A percentile compares a stretch with the other conserved stretches of the same genome.
Evolutionary conservation across 1,284 basidiomycete species (phyloP).

Genomic region (Gymnopus androsaceus): DNA sequence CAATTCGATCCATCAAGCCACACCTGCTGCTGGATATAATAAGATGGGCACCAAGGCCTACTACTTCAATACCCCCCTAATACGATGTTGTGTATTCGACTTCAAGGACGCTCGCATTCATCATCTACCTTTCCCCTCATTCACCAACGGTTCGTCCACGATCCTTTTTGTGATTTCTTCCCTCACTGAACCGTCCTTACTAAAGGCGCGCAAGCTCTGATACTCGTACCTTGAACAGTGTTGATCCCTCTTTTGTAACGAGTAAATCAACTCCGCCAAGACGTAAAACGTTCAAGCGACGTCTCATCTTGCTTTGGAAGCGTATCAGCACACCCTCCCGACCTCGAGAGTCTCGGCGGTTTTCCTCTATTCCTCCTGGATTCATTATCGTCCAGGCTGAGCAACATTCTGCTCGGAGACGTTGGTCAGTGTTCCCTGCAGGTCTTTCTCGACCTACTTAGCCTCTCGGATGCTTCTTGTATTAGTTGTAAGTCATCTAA

Average conservation of each 20-base stretch:
- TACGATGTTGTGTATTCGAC: background rate
- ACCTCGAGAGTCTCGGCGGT: constrained; percentile 28
- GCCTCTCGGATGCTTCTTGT: too few species aligned
- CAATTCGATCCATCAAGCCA: background rate
- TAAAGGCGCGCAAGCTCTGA: background rate
- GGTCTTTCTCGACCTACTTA: too few species aligned
- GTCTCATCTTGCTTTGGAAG: constrained; percentile 32
- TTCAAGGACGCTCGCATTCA: background rate
- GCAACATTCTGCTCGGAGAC: background rate
- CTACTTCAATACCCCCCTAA: too few species aligned
- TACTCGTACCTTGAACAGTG: background rate
- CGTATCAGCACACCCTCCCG: constrained; percentile 22
- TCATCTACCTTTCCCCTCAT: background rate
- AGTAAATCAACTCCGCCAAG: background rate
- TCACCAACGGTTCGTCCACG: background rate
- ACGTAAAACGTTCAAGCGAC: constrained; percentile 23
- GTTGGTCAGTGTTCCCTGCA: background rate
- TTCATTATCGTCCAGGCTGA: constrained; percentile 28
- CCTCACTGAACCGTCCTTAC: background rate
- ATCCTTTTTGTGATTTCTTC: background rate
- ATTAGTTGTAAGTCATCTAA: too few species aligned
- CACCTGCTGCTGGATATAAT: background rate
- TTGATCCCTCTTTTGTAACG: background rate
- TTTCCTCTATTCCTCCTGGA: constrained; percentile 35
- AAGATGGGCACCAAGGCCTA: too few species aligned